A percentile compares a stretch with the other conserved stretches of the same genome.
phyloP scores from a whole-genome alignment of 768 basidiomycete species.

The Polyporus arcularius region DNA sequence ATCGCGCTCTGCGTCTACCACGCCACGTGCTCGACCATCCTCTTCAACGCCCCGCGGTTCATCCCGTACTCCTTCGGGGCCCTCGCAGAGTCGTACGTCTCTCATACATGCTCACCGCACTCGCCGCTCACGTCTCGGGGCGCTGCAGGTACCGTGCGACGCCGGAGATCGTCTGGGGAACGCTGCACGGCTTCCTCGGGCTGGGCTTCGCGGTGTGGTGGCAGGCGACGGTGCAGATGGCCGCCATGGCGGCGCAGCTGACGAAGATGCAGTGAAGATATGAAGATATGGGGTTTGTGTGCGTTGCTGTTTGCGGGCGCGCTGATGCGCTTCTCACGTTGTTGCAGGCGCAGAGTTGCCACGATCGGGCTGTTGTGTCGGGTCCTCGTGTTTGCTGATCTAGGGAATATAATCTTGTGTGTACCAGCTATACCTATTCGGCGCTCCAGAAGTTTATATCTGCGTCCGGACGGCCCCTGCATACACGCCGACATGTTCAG shows the following conservation, averaged over 20 bases:
- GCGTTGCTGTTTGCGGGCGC: no score
- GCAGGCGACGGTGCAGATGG: conserved; percentile 64
- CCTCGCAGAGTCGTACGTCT: conserved; percentile 58
- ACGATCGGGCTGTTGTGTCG: no score
- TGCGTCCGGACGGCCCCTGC: no score
- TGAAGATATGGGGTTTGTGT: conserved; percentile 1
- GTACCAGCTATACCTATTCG: no score
- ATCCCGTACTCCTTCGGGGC: conserved; percentile 73
- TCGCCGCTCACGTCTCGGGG: not conserved
- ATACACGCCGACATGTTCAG: no score
- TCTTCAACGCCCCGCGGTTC: conserved; percentile 77
- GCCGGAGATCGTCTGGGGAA: conserved; percentile 75
- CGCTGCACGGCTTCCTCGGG: conserved; percentile 68
- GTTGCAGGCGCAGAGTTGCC: no score
- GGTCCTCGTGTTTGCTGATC: no score
- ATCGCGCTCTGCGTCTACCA: conserved; percentile 80
- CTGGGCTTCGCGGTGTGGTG: conserved; percentile 79
- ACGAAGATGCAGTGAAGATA: conserved; percentile 22
- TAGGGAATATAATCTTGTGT: no score
- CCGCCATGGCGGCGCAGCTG: conserved; percentile 18
- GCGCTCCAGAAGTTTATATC: no score
- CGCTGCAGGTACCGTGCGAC: conserved; percentile 56
- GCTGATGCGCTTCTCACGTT: no score
- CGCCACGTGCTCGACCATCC: conserved; percentile 66
- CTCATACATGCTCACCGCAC: not conserved